Conservation (phyloP, 345 rosid species). For the Aquilaria yunnanensis region DNA sequence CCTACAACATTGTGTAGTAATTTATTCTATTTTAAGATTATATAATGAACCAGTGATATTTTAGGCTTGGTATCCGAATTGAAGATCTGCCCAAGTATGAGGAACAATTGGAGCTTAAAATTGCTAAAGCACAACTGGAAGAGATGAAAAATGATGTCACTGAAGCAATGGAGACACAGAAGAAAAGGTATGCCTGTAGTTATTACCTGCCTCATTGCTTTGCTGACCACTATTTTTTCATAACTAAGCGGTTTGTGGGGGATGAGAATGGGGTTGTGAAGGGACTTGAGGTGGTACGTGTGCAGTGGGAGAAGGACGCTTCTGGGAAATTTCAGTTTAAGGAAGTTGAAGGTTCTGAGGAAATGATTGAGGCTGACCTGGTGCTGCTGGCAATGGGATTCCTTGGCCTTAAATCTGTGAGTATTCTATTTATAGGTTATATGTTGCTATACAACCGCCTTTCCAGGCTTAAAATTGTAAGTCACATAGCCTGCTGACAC, state of each 20-base stretch:
- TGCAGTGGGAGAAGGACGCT: constrained; percentile 89
- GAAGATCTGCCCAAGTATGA: constrained; percentile 93
- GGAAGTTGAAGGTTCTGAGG: constrained; percentile 71
- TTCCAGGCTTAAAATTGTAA: no score
- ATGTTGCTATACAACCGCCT: no score
- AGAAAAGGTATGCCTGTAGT: constrained; percentile 52
- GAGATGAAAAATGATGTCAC: constrained; percentile 85
- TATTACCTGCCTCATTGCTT: background rate
- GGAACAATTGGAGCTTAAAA: constrained; percentile 68
- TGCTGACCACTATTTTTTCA: background rate
- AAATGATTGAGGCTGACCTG: constrained; percentile 80
- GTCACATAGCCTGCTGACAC: no score
- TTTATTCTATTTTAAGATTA: constrained; percentile 3
- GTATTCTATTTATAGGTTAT: constrained; percentile 14
- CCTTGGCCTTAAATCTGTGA: constrained; percentile 90
- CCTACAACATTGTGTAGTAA: no score
- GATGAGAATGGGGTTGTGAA: constrained; percentile 43
- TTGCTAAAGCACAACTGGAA: constrained; percentile 82
- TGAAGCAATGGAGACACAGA: constrained; percentile 95
- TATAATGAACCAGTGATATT: background rate
- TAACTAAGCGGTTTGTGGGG: background rate
- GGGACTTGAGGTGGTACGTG: constrained; percentile 72
- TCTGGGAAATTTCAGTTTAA: constrained; percentile 24
- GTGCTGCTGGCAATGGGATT: constrained; percentile 96
- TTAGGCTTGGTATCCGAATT: constrained; percentile 79